Evolutionary conservation across 805 yeast species (phyloP).

Genomic region (Starmerella cellae): DNA sequence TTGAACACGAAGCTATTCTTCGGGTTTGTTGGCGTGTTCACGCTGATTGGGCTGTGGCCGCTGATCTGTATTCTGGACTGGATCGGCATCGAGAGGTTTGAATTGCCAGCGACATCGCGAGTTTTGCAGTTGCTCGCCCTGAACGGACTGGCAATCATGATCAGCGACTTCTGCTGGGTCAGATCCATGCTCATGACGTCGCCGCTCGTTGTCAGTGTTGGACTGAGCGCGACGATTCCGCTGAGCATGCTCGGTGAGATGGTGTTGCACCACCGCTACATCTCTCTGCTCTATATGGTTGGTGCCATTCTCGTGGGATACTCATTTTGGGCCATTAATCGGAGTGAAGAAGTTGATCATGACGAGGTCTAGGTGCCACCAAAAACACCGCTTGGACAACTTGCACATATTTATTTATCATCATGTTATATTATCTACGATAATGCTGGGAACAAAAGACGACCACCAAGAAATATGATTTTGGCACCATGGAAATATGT

Average conservation of each 20-base stretch:
- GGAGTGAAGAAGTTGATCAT: conserved; percentile 53
- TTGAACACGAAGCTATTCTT: conserved; percentile 79
- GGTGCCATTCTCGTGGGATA: conserved; percentile 73
- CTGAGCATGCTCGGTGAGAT: conserved; percentile 87
- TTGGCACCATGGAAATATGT: too few relatives aligned
- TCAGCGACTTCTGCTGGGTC: conserved; percentile 93
- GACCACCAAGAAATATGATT: too few relatives aligned
- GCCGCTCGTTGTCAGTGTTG: conserved; percentile 91
- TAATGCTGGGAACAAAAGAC: too few relatives aligned
- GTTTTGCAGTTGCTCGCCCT: conserved; percentile 42
- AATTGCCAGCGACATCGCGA: conserved; percentile 44
- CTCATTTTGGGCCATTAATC: conserved; percentile 75
- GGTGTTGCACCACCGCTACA: conserved; percentile 48
- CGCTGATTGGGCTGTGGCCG: conserved; percentile 71
- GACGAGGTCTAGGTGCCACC: too few relatives aligned
- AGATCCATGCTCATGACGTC: conserved; percentile 85
- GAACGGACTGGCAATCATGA: conserved; percentile 66
- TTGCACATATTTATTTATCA: too few relatives aligned
- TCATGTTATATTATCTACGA: too few relatives aligned
- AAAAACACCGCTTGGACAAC: too few relatives aligned
- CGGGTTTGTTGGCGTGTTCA: conserved; percentile 87
- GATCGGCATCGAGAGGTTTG: conserved; percentile 55
- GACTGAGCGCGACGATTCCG: conserved; percentile 85
- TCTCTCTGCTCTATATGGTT: conserved; percentile 49
- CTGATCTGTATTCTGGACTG: conserved; percentile 51